Evolutionary conservation across 2,329 filamentous ascomycete species (phyloP), one percentile per base, ranked within the genome.

Genomic region (Raffaelea deltoideospora): DNA sequence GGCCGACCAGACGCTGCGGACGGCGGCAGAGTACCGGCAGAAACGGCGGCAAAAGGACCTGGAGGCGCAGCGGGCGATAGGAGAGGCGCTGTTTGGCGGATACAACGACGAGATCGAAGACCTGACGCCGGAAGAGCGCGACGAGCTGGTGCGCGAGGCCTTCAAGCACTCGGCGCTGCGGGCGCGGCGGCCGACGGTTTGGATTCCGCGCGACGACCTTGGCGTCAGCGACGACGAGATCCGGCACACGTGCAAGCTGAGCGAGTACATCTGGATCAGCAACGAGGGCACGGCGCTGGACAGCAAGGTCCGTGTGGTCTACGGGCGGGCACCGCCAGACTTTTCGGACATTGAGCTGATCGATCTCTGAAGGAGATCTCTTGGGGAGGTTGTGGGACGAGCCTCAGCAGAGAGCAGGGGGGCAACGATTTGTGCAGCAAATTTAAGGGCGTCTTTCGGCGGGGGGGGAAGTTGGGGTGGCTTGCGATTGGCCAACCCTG

Each of bases 101-200:
- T 82, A 87, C 48, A 78, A 88, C 45, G 88, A 96, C 50, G 87
- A 94, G 61, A 78, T 98, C 44, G 88, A 95, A 55, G 90, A 98
- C 52, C 65, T 98, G 34, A 90, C 84, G 1, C 84, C 86, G 0
- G 83, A 88, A 15, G 85, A 95, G 54, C 72, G 90, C 48, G 87
- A 96, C 51, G 67, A 76, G 40, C 72, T 96, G 28, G 81, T 90
- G 11, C 79, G 79, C 37, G 79, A 86, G 49, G 86, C 88, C 1
- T 98, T 98, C 57, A 79, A 87, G 58, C 90, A 98, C 51, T 78
- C 77, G 24, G 90, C 90, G 1, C 65, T 95, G 27, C 76, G 90
- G 9, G 83, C 87, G 2, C 73, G 81, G 36, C 71, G 86, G 37
- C 90, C 90, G 0, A 84, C 83, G 0, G 77, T 98, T 20, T 98